Evolutionary conservation across 306 rosid species (phyloP).

Genomic region (Cucurbita ficifolia): DNA sequence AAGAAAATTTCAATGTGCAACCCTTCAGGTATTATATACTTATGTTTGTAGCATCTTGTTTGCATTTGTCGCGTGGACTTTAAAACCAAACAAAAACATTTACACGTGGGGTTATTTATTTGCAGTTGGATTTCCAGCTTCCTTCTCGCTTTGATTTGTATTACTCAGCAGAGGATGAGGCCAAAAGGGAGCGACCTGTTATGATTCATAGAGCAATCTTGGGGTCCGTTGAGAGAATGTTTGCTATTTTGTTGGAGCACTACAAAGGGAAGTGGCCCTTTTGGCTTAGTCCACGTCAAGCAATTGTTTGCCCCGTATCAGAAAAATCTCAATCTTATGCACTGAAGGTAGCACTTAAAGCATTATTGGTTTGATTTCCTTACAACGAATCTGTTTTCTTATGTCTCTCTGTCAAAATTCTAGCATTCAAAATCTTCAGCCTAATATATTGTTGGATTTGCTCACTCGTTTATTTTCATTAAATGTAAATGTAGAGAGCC

Average conservation of each 20-base stretch:
- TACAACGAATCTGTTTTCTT: background rate
- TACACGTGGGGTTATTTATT: slow-evolving; percentile 8
- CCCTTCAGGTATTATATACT: slow-evolving; percentile 50
- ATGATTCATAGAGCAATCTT: slow-evolving; percentile 93
- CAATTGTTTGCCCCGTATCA: slow-evolving; percentile 84
- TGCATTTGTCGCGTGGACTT: background rate
- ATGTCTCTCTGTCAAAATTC: background rate
- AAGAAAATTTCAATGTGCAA: slow-evolving; percentile 86
- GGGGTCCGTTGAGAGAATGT: slow-evolving; percentile 90
- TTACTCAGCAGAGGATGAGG: slow-evolving; percentile 91
- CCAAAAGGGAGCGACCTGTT: slow-evolving; percentile 76
- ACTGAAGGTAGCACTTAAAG: slow-evolving; percentile 24
- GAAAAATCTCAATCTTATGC: slow-evolving; percentile 82
- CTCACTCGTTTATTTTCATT: background rate
- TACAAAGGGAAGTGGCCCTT: slow-evolving; percentile 97
- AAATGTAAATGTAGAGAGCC: background rate
- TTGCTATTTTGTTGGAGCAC: slow-evolving; percentile 87
- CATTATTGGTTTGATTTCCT: background rate
- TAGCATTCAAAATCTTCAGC: background rate
- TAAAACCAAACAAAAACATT: background rate
- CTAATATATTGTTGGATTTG: too few relatives aligned
- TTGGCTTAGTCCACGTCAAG: slow-evolving; percentile 98
- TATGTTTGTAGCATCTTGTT: too few relatives aligned
- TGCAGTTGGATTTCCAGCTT: slow-evolving; percentile 92
- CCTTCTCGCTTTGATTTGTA: slow-evolving; percentile 77